Evolutionary conservation across 2,329 filamentous ascomycete genomes (phyloP), one percentile per base, ranked within the genome.

Genomic region (Aspergillus oerlinghausenensis): DNA sequence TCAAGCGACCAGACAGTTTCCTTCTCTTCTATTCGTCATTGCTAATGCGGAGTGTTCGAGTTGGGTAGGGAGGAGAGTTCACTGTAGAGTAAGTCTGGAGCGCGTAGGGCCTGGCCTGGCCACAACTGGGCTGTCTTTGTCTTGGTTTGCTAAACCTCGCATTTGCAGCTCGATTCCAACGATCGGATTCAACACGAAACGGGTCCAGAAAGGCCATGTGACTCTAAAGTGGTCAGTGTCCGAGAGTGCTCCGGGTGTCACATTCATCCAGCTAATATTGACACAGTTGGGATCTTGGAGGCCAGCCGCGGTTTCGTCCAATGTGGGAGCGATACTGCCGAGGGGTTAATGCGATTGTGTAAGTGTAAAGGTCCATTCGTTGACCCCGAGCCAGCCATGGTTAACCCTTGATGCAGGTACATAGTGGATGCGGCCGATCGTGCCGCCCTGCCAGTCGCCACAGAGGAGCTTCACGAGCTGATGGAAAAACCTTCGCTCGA

Each of bases 241-340:
- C 19, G 28, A 25, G 26, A 54, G 51, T 43, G 25, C 9, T 52
- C 45, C 28, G 23, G 51, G 40, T 29, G 26, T 45, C 10, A 35
- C 50, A 28, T 48, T 32, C 52, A 55, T 56, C 45, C 60, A 55
- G 49, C 63, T 67, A 57, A 67, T 56, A 14, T 23, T 47, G 23
- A 38, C 52, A 23, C 72, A 87, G 85, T 77, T 99, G 94, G 94
- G 94, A 99, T 79, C 86, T 99, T 63, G 94, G 94, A 66, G 94
- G 94, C 54, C 94, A 99, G 78, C 93, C 94, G 67, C 86, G 93
- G 64, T 99, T 97, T 79, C 89, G 94, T 70, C 90, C 90, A 66
- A 99, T 99, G 94, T 99, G 94, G 94, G 94, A 99, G 81, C 84
- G 94, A 70, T 99, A 99, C 76, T 97, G 94, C 77, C 90, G 92